Evolutionary conservation across 1,139 yeast species (phyloP).

Genomic region (Taphrina communis): DNA sequence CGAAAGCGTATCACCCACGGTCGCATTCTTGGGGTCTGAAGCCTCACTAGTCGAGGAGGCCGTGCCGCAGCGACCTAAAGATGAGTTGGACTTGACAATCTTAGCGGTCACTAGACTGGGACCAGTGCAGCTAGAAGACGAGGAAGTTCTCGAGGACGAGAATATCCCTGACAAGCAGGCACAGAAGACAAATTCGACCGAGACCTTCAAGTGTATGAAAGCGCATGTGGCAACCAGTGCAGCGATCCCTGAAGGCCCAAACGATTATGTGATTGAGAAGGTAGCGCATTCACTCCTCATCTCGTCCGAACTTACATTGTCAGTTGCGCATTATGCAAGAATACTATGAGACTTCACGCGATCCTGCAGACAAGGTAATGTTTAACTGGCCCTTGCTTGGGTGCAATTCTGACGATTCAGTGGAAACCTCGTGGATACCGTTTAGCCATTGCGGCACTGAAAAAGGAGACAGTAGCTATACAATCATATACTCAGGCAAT

Average conservation of each 20-base stretch:
- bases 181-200: background rate
- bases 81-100: slow-evolving; percentile 11
- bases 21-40: background rate
- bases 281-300: background rate
- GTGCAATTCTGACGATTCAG: background rate
- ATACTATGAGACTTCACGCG: slow-evolving; percentile 21
- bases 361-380: slow-evolving; percentile 18
- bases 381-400: background rate
- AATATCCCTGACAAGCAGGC: background rate
- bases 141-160: background rate
- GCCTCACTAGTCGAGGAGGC: background rate
- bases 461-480: slow-evolving; percentile 51
- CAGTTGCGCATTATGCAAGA: slow-evolving; percentile 24
- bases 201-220: slow-evolving; percentile 16
- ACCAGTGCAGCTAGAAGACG: slow-evolving; percentile 20
- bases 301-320: background rate
- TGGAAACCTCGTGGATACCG: slow-evolving; percentile 53
- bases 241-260: background rate
- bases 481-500: slow-evolving; percentile 56
- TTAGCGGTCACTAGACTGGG: background rate
- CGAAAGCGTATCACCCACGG: slow-evolving; percentile 7
- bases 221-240: slow-evolving; percentile 6
- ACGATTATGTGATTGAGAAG: slow-evolving; percentile 24
- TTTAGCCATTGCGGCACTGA: slow-evolving; percentile 56
- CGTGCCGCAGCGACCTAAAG: background rate